phyloP scores from a whole-genome alignment of 2,329 filamentous ascomycete species.

The Fusarium sp. region DNA sequence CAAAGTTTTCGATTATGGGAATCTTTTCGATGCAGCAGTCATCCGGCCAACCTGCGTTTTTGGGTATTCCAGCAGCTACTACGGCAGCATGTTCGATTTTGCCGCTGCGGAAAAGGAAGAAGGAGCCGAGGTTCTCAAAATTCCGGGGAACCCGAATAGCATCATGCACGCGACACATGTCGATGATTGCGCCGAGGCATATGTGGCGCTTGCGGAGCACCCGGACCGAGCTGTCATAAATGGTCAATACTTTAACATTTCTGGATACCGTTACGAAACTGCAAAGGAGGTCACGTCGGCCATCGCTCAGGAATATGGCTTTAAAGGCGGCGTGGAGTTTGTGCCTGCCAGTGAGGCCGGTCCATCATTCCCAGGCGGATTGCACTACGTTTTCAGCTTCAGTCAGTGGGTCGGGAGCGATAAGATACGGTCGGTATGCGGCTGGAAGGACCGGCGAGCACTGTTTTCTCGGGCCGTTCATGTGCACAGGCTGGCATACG shows the following conservation, averaged over 20 bases:
- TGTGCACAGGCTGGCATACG: constrained; percentile 58
- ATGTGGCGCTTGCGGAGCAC: constrained; percentile 62
- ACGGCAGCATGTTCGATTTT: constrained; percentile 57
- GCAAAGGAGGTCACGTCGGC: constrained; percentile 56
- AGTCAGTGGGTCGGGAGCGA: constrained; percentile 62
- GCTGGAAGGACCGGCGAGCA: constrained; percentile 57
- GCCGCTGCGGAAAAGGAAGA: constrained; percentile 46
- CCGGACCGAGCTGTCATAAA: constrained; percentile 49
- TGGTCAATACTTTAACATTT: constrained; percentile 64
- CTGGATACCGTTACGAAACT: constrained; percentile 61
- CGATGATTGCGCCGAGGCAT: constrained; percentile 66
- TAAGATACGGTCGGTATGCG: constrained; percentile 58
- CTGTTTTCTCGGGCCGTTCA: constrained; percentile 57
- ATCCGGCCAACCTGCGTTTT: constrained; percentile 65
- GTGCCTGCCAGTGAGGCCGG: constrained; percentile 35
- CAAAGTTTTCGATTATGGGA: constrained; percentile 52
- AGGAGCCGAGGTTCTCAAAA: constrained; percentile 44
- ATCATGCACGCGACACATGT: constrained; percentile 65
- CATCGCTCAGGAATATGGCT: constrained; percentile 58
- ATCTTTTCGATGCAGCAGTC: constrained; percentile 61
- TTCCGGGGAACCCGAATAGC: constrained; percentile 54
- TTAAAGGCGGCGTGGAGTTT: constrained; percentile 52
- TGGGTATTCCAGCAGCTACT: constrained; percentile 63
- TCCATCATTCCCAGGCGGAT: constrained; percentile 32
- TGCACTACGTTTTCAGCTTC: constrained; percentile 53